phyloP scores from a whole-genome alignment of 495 filamentous ascomycete genomes.

The Neurospora sublineolata region DNA sequence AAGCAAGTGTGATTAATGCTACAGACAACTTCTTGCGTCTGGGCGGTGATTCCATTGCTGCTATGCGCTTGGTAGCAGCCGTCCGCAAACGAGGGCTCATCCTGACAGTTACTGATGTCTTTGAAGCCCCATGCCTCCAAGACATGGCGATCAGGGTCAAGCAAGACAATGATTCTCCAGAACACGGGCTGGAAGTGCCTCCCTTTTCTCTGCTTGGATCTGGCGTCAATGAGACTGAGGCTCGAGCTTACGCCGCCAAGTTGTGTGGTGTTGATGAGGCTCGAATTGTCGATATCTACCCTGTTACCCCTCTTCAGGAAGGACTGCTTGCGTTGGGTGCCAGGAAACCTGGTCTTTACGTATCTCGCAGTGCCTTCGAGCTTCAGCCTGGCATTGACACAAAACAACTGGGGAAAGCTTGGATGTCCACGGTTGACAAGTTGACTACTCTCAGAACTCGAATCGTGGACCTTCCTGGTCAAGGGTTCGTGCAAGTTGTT shows the following conservation, averaged over 20 bases:
- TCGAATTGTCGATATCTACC: conserved; percentile 32
- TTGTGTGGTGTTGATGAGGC: background rate
- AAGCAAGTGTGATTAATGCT: conserved; percentile 2
- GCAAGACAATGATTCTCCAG: background rate
- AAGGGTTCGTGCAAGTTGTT: background rate
- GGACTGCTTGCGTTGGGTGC: conserved; percentile 36
- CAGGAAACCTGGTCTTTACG: conserved; percentile 24
- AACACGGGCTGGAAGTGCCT: background rate
- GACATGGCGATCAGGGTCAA: conserved; percentile 24
- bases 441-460: background rate
- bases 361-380: conserved; percentile 9
- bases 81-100: conserved; percentile 36
- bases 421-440: conserved; percentile 17
- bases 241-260: background rate
- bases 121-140: conserved; percentile 36
- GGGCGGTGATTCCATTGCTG: conserved; percentile 21
- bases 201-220: background rate
- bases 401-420: conserved; percentile 23
- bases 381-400: background rate
- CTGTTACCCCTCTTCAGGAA: conserved; percentile 34
- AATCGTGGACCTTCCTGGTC: background rate
- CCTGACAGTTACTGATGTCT: conserved; percentile 43
- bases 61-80: conserved; percentile 46
- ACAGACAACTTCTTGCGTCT: conserved; percentile 22
- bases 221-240: background rate